These are phyloP conservation scores for Lippia alba DNA, from an alignment of 305 asterid genomes.

Conservation along the genomic window DNA sequence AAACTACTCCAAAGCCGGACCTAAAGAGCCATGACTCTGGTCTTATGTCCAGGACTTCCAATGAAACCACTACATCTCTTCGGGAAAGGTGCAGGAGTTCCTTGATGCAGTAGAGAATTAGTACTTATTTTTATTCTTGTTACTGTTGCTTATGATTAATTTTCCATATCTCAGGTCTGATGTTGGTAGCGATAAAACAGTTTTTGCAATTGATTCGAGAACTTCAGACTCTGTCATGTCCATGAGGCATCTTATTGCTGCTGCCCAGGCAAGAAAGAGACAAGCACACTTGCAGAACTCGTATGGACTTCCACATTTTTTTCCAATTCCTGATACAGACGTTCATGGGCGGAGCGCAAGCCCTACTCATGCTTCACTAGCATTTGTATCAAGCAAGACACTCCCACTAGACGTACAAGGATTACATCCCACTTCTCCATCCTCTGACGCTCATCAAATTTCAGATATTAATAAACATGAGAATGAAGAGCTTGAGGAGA, in stretches of 20 bases:
- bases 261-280: constrained; percentile 83
- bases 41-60: constrained; percentile 42
- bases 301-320: constrained; percentile 46
- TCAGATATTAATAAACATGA: constrained; percentile 60
- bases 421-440: constrained; percentile 51
- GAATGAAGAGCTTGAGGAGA: constrained; percentile 69
- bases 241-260: constrained; percentile 87
- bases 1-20: constrained; percentile 54
- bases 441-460: constrained; percentile 50
- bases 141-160: constrained; percentile 40
- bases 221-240: constrained; percentile 56
- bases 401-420: constrained; percentile 54
- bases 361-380: constrained; percentile 51
- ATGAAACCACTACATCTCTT: constrained; percentile 40
- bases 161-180: constrained; percentile 58
- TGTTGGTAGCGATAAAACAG: constrained; percentile 44
- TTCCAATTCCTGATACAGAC: constrained; percentile 54
- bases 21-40: constrained; percentile 41
- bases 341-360: constrained; percentile 51
- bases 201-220: constrained; percentile 50
- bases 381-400: constrained; percentile 52
- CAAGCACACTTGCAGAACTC: constrained; percentile 64
- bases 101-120: constrained; percentile 13
- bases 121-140: constrained; percentile 26
- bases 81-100: constrained; percentile 61